A percentile compares a stretch with the other conserved stretches of the same genome.
Conservation (phyloP, 2,329 filamentous ascomycete genomes). For the Capronia coronata region DNA sequence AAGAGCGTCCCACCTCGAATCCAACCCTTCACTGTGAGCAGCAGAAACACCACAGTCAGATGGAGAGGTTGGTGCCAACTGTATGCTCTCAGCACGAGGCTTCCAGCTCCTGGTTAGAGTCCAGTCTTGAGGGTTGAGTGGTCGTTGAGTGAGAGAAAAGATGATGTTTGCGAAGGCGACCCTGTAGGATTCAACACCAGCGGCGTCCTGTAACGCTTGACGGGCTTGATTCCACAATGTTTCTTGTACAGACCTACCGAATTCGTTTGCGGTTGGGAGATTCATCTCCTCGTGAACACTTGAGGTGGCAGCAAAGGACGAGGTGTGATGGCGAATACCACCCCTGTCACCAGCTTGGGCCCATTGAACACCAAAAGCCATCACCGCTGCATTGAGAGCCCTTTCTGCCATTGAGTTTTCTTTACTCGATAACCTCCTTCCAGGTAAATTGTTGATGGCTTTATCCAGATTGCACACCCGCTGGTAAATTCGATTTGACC, state of each 20-base stretch:
- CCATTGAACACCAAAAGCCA: slow-evolving; percentile 14
- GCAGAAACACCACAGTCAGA: neutral
- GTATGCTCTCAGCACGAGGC: neutral
- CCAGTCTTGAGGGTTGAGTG: slow-evolving; percentile 24
- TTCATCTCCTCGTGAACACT: slow-evolving; percentile 4
- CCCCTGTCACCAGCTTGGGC: slow-evolving; percentile 6
- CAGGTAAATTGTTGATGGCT: neutral
- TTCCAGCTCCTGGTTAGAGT: neutral
- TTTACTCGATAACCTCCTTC: neutral
- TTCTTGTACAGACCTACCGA: slow-evolving; percentile 34
- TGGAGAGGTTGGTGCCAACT: neutral
- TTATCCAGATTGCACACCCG: slow-evolving; percentile 7
- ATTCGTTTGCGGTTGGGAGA: neutral
- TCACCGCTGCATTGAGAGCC: slow-evolving; percentile 8
- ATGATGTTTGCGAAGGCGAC: slow-evolving; percentile 42
- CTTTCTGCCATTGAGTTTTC: slow-evolving; percentile 2
- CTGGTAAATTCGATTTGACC: slow-evolving; percentile 10
- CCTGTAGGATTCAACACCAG: slow-evolving; percentile 39
- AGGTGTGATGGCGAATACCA: neutral
- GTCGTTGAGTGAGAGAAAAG: slow-evolving; percentile 41
- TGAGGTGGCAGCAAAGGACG: neutral
- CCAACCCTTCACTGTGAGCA: neutral
- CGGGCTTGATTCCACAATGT: slow-evolving; percentile 40
- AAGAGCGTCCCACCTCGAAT: slow-evolving; percentile 1
- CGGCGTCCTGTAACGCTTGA: slow-evolving; percentile 35